These are phyloP conservation scores for Macrophomina pseudophaseolina DNA, from an alignment of 2,329 filamentous ascomycete species.

Conservation along the genomic window DNA sequence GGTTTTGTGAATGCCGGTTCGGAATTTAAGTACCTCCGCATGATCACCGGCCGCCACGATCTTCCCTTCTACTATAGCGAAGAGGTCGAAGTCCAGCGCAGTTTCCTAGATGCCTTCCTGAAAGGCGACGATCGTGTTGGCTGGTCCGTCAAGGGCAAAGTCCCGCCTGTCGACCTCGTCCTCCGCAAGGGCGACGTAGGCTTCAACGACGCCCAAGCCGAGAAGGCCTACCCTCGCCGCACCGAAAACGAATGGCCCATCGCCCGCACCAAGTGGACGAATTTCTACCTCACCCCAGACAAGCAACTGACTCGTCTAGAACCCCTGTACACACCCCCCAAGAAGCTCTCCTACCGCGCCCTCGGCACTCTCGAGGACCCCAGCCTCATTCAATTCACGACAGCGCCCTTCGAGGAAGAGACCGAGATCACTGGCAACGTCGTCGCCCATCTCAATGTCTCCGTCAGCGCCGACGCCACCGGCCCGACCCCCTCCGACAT, in stretches of 20 bases:
- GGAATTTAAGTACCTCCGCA: conserved; percentile 69
- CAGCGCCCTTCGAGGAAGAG: conserved; percentile 62
- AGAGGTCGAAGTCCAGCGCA: conserved; percentile 69
- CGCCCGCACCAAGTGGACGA: conserved; percentile 66
- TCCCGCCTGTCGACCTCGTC: conserved; percentile 65
- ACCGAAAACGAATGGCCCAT: conserved; percentile 71
- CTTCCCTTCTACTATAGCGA: conserved; percentile 74
- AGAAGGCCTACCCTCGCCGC: conserved; percentile 61
- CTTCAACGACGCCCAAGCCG: conserved; percentile 66
- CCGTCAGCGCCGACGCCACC: conserved; percentile 50
- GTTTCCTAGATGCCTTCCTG: conserved; percentile 73
- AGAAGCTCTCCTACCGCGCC: conserved; percentile 63
- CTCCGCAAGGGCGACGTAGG: conserved; percentile 71
- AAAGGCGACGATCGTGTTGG: conserved; percentile 68
- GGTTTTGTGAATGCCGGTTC: conserved; percentile 69
- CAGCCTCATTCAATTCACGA: conserved; percentile 63
- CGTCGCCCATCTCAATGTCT: conserved; percentile 68
- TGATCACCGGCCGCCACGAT: conserved; percentile 73
- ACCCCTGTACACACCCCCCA: conserved; percentile 33
- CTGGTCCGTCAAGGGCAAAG: conserved; percentile 64
- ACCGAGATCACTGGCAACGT: conserved; percentile 74
- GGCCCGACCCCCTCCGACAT: conserved; percentile 59
- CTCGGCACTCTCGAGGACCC: conserved; percentile 62
- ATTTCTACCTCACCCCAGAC: conserved; percentile 62
- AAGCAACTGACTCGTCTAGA: conserved; percentile 46